A percentile compares a stretch with the other conserved stretches of the same genome.
Evolutionary conservation across 2,329 filamentous ascomycete genomes (phyloP).

Genomic region (Venturia oleaginea): DNA sequence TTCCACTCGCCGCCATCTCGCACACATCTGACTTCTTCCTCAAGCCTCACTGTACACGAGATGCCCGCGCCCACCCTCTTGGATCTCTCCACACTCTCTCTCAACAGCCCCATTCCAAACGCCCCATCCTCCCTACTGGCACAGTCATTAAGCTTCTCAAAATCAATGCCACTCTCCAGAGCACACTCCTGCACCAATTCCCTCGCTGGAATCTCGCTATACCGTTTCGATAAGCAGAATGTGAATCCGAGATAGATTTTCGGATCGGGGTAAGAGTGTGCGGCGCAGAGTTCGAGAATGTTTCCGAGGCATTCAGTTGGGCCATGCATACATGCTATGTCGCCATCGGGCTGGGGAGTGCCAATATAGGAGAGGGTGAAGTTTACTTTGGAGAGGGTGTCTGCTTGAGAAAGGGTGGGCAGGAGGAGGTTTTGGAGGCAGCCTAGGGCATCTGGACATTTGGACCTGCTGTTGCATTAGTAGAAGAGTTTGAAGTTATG

Average conservation of each 20-base stretch:
- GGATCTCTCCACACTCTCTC: slow-evolving; percentile 57
- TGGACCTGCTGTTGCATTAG: slow-evolving; percentile 34
- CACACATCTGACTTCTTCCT: slow-evolving; percentile 75
- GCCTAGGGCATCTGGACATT: slow-evolving; percentile 84
- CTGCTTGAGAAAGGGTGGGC: slow-evolving; percentile 66
- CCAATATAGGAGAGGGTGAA: slow-evolving; percentile 90
- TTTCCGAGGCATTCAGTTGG: slow-evolving; percentile 87
- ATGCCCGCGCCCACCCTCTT: slow-evolving; percentile 37
- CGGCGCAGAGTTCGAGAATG: slow-evolving; percentile 87
- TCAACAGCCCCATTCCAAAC: slow-evolving; percentile 57
- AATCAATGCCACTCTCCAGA: slow-evolving; percentile 80
- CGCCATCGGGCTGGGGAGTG: slow-evolving; percentile 60
- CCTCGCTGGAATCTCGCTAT: slow-evolving; percentile 65
- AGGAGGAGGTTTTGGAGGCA: slow-evolving; percentile 74
- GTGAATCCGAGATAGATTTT: slow-evolving; percentile 88
- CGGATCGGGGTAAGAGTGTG: slow-evolving; percentile 70
- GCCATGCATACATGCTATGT: slow-evolving; percentile 77
- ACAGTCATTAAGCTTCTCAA: slow-evolving; percentile 72
- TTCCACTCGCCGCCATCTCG: slow-evolving; percentile 71
- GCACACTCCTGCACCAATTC: slow-evolving; percentile 80
- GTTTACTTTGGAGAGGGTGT: slow-evolving; percentile 70
- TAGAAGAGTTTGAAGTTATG: slow-evolving; percentile 3
- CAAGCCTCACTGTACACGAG: slow-evolving; percentile 51
- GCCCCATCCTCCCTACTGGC: slow-evolving; percentile 67
- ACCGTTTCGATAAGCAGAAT: slow-evolving; percentile 77